These are phyloP conservation scores for Colletotrichum sp. DNA, from an alignment of 2,329 filamentous ascomycete genomes.

Conservation along the genomic window DNA sequence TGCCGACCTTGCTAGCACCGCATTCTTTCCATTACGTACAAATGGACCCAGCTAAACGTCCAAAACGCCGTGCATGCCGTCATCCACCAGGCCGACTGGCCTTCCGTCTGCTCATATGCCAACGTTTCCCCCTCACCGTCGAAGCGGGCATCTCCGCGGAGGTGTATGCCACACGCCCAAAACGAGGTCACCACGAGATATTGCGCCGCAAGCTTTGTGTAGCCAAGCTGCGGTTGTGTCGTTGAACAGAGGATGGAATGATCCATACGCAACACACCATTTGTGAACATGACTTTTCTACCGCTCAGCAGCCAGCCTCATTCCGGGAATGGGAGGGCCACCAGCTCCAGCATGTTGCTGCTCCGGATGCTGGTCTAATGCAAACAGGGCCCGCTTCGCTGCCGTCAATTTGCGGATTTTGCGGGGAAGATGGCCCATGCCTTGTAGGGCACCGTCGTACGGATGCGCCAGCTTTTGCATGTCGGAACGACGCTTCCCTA, in stretches of 20 bases:
- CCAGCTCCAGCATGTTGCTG: neutral
- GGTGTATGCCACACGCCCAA: neutral
- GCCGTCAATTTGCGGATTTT: slow-evolving; percentile 15
- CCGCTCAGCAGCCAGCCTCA: neutral
- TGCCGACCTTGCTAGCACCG: slow-evolving; percentile 9
- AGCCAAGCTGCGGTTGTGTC: neutral
- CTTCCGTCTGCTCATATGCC: slow-evolving; percentile 12
- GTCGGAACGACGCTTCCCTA: neutral
- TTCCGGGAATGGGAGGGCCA: neutral
- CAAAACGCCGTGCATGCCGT: slow-evolving; percentile 13
- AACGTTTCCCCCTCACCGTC: neutral
- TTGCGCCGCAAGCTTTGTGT: neutral
- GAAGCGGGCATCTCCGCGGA: slow-evolving; percentile 9
- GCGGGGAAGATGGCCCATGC: slow-evolving; percentile 17
- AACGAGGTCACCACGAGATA: neutral
- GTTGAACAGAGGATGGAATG: neutral
- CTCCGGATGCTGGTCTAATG: slow-evolving; percentile 14
- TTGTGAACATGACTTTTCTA: neutral
- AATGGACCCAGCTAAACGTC: slow-evolving; percentile 7
- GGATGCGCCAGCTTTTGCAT: neutral
- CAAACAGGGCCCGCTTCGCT: slow-evolving; percentile 11
- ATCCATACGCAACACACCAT: neutral
- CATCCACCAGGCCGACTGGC: slow-evolving; percentile 5
- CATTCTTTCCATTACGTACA: slow-evolving; percentile 24
- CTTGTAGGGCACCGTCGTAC: slow-evolving; percentile 6